A percentile compares a stretch with the other conserved stretches of the same genome.
Conservation (phyloP, 1,284 basidiomycete species). For the Heterobasidion annosum region DNA sequence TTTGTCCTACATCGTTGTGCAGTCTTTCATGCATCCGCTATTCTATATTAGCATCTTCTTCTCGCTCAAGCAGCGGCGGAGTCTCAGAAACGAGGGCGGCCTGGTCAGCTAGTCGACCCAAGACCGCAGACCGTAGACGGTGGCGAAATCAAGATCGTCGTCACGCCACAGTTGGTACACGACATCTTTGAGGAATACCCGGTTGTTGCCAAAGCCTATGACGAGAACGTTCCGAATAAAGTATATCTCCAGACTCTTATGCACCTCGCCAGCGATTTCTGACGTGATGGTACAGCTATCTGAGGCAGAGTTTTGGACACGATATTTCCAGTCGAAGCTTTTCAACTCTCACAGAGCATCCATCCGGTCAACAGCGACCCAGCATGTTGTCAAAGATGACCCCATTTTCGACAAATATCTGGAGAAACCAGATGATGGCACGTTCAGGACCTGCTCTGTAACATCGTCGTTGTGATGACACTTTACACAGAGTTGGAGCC, state of each 20-base stretch:
- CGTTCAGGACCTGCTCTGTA: constrained; percentile 14
- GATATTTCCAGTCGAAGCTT: constrained; percentile 93
- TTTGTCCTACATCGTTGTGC: neutral
- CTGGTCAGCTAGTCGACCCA: constrained; percentile 84
- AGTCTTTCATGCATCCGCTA: constrained; percentile 3
- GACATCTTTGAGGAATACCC: constrained; percentile 99
- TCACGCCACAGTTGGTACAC: constrained; percentile 88
- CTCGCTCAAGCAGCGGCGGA: constrained; percentile 64
- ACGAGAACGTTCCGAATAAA: constrained; percentile 84
- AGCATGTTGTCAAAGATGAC: constrained; percentile 85
- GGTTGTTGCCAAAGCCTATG: constrained; percentile 86
- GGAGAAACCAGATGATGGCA: constrained; percentile 90
- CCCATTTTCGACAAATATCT: constrained; percentile 94
- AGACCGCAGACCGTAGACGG: constrained; percentile 73
- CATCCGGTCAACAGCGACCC: constrained; percentile 76
- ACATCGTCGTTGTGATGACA: neutral
- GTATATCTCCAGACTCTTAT: constrained; percentile 27
- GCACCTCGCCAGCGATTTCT: constrained; percentile 4
- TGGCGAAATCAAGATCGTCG: constrained; percentile 82
- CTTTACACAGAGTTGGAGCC: constrained; percentile 67
- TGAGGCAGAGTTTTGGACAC: constrained; percentile 91
- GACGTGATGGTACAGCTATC: constrained; percentile 44
- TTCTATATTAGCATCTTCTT: constrained; percentile 47
- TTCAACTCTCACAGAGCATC: constrained; percentile 94
- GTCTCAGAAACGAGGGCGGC: constrained; percentile 73